phyloP scores from a whole-genome alignment of 345 rosid species.

The Eucalyptus virginea region DNA sequence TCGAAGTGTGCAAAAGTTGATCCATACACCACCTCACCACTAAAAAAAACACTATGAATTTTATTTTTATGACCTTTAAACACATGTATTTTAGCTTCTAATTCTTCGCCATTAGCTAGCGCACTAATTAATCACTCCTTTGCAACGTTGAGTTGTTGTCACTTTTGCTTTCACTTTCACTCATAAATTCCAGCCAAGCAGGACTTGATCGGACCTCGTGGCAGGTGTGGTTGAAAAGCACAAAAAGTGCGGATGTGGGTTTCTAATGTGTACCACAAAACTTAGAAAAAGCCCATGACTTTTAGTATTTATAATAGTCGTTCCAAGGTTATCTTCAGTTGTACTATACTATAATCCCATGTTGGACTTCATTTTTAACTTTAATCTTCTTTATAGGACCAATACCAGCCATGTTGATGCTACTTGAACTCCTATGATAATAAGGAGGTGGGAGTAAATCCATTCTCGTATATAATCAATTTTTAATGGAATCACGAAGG shows the following conservation, averaged over 20 bases:
- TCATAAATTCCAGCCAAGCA: not conserved
- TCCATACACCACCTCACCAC: not conserved
- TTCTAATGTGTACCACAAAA: not conserved
- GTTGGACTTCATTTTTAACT: not conserved
- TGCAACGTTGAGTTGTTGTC: not conserved
- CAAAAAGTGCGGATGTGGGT: not conserved
- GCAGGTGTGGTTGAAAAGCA: not conserved
- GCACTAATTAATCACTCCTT: not conserved
- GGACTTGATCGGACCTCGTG: not conserved
- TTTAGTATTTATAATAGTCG: not conserved
- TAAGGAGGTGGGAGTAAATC: not conserved
- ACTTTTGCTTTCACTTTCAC: not conserved
- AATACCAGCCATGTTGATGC: not conserved
- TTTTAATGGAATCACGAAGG: not conserved
- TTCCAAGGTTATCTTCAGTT: not conserved
- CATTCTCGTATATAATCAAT: not conserved
- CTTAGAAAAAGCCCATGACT: not conserved
- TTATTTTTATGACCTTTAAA: not conserved
- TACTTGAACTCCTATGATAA: not conserved
- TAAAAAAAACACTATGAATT: not conserved
- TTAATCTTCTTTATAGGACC: not conserved
- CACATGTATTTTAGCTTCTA: not conserved
- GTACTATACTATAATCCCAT: not conserved
- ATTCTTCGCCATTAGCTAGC: not conserved
- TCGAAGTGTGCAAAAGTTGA: not conserved